Evolutionary conservation across 139 green algal genomes (phyloP).

Genomic region (Ostreobium quekettii): DNA sequence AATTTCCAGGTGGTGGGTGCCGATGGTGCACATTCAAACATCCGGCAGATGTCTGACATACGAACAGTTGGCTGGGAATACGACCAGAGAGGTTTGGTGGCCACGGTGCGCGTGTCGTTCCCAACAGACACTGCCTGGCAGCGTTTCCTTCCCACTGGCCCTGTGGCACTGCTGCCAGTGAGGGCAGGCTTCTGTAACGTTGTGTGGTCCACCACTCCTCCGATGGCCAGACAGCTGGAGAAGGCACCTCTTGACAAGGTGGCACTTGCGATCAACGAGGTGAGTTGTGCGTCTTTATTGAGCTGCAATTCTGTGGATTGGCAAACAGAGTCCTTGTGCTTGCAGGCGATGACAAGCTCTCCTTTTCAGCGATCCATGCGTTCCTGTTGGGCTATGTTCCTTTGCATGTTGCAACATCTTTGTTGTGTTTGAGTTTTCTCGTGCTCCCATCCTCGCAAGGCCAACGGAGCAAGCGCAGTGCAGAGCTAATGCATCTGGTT

Average conservation of each 20-base stretch:
- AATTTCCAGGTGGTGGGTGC: constrained; percentile 61
- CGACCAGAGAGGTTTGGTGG: constrained; percentile 57
- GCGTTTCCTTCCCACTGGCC: constrained; percentile 70
- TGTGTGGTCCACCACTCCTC: constrained; percentile 62
- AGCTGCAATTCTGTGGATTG: too few relatives aligned
- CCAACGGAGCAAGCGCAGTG: too few relatives aligned
- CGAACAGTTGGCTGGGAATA: constrained; percentile 40
- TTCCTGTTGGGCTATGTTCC: too few relatives aligned
- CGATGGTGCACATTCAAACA: constrained; percentile 47
- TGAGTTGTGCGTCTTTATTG: too few relatives aligned
- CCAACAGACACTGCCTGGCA: constrained; percentile 59
- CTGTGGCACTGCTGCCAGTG: constrained; percentile 71
- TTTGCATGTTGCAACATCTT: too few relatives aligned
- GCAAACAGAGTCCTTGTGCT: too few relatives aligned
- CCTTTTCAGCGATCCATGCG: too few relatives aligned
- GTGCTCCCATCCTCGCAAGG: too few relatives aligned
- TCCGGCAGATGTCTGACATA: constrained; percentile 50
- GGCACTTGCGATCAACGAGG: constrained; percentile 24
- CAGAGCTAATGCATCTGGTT: too few relatives aligned
- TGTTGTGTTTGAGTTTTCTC: too few relatives aligned
- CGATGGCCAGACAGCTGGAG: constrained; percentile 48
- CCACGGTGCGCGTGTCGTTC: constrained; percentile 34
- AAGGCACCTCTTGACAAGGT: constrained; percentile 24
- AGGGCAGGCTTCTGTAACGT: constrained; percentile 54
- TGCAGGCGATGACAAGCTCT: too few relatives aligned